Evolutionary conservation across 2,329 filamentous ascomycete species (phyloP).

Genomic region (Chrysoporthe puriensis): DNA sequence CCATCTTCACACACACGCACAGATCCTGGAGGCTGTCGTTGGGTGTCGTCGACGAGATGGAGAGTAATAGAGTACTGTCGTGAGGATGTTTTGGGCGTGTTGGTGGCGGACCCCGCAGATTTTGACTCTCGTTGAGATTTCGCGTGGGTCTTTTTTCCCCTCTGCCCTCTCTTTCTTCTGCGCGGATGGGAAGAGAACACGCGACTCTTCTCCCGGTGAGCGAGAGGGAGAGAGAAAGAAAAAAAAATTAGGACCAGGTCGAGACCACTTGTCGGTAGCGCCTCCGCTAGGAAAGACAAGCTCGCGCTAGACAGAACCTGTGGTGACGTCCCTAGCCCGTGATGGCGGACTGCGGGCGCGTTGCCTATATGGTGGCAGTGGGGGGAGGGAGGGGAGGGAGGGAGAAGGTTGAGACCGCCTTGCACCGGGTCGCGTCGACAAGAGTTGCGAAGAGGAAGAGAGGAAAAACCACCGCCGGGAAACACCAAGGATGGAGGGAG

Average conservation of each 20-base stretch:
- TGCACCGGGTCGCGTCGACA: conserved; percentile 10
- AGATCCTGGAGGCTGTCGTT: neutral
- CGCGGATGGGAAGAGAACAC: neutral
- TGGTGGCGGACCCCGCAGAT: conserved; percentile 11
- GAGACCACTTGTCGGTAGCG: neutral
- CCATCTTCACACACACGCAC: conserved; percentile 13
- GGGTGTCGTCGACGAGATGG: conserved; percentile 22
- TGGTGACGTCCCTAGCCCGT: neutral
- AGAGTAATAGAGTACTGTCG: conserved; percentile 7
- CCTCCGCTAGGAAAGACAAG: neutral
- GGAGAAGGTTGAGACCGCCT: too few species aligned
- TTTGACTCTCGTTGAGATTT: neutral
- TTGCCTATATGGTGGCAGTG: neutral
- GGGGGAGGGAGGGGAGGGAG: neutral
- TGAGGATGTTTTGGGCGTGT: neutral
- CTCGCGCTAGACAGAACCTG: neutral
- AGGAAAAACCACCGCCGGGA: neutral
- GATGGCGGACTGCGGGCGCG: neutral
- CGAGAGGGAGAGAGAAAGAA: neutral
- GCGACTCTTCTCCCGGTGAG: neutral
- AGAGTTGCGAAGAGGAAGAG: neutral
- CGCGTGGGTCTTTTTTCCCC: neutral
- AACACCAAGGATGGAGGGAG: neutral
- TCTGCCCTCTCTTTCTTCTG: neutral
- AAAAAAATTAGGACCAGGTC: neutral